Conservation (phyloP, 805 yeast genomes). For the Starmerella bombicola region DNA sequence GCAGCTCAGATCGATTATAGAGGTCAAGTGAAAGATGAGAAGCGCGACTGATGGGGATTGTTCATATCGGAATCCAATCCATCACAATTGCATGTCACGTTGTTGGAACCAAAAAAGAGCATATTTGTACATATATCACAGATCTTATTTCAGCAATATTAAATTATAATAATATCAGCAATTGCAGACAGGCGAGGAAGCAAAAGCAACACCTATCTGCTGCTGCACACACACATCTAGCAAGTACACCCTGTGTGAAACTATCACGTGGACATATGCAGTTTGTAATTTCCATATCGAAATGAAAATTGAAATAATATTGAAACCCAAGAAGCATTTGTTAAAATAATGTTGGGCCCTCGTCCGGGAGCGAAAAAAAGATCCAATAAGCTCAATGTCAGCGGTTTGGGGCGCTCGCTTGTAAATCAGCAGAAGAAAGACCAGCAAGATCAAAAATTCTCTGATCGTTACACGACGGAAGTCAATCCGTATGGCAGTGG, state of each 20-base stretch:
- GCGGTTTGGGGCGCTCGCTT: slow-evolving; percentile 77
- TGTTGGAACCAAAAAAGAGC: too few relatives aligned
- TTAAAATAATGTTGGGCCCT: slow-evolving; percentile 50
- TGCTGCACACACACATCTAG: too few relatives aligned
- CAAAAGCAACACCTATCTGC: too few relatives aligned
- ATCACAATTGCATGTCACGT: too few relatives aligned
- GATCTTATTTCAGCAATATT: too few relatives aligned
- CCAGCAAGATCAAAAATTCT: slow-evolving; percentile 62
- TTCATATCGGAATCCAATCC: too few relatives aligned
- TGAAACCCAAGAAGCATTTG: background rate
- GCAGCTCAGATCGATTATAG: slow-evolving; percentile 16
- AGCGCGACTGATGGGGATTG: slow-evolving; percentile 9
- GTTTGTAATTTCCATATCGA: background rate
- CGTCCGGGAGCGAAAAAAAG: slow-evolving; percentile 79
- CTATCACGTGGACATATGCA: background rate
- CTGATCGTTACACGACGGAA: slow-evolving; percentile 68
- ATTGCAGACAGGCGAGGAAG: too few relatives aligned
- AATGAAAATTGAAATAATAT: too few relatives aligned
- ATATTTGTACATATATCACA: too few relatives aligned
- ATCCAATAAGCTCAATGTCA: slow-evolving; percentile 38
- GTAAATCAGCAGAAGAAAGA: slow-evolving; percentile 49
- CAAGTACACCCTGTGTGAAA: background rate
- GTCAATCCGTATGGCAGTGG: slow-evolving; percentile 44
- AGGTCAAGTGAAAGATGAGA: slow-evolving; percentile 21
- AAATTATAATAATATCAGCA: too few relatives aligned